Percentiles rank a stretch among this genome's conserved stretches.
Evolutionary conservation across 2,329 filamentous ascomycete genomes (phyloP).

Genomic region (Hansfordia pulvinata): DNA sequence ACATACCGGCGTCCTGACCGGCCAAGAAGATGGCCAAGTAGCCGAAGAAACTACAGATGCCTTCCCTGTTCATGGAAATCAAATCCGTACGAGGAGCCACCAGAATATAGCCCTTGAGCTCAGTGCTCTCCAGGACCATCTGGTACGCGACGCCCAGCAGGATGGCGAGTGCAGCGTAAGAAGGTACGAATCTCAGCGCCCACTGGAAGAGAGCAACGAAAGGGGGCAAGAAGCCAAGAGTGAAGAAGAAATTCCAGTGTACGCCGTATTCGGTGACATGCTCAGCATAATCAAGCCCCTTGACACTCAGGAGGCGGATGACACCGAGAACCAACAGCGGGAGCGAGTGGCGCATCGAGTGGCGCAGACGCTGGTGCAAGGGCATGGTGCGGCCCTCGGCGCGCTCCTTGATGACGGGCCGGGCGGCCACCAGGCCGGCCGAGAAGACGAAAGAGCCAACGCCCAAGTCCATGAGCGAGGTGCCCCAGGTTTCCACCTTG

Average conservation of each 20-base stretch:
- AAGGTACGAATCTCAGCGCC: slow-evolving; percentile 55
- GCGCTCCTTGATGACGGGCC: slow-evolving; percentile 61
- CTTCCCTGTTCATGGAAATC: slow-evolving; percentile 84
- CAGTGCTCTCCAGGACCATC: slow-evolving; percentile 58
- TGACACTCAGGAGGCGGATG: slow-evolving; percentile 75
- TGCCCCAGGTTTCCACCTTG: slow-evolving; percentile 98
- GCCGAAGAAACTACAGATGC: slow-evolving; percentile 86
- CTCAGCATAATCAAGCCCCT: slow-evolving; percentile 89
- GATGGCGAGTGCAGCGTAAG: slow-evolving; percentile 63
- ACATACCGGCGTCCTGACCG: slow-evolving; percentile 72
- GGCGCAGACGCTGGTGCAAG: slow-evolving; percentile 43
- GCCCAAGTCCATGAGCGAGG: slow-evolving; percentile 95
- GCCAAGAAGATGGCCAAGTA: slow-evolving; percentile 92
- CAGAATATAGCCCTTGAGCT: slow-evolving; percentile 72
- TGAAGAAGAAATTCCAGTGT: slow-evolving; percentile 99
- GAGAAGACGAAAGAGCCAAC: slow-evolving; percentile 97
- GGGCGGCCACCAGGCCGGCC: slow-evolving; percentile 77
- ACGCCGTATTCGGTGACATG: slow-evolving; percentile 96
- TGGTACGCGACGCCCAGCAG: slow-evolving; percentile 60
- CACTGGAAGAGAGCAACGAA: slow-evolving; percentile 78
- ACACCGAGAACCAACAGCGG: slow-evolving; percentile 72
- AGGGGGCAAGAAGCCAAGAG: slow-evolving; percentile 73
- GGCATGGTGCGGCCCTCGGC: slow-evolving; percentile 33
- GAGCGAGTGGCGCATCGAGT: slow-evolving; percentile 65
- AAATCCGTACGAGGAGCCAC: slow-evolving; percentile 67